Conservation (phyloP, 2,329 filamentous ascomycete species). For the Bisporella sp. region DNA sequence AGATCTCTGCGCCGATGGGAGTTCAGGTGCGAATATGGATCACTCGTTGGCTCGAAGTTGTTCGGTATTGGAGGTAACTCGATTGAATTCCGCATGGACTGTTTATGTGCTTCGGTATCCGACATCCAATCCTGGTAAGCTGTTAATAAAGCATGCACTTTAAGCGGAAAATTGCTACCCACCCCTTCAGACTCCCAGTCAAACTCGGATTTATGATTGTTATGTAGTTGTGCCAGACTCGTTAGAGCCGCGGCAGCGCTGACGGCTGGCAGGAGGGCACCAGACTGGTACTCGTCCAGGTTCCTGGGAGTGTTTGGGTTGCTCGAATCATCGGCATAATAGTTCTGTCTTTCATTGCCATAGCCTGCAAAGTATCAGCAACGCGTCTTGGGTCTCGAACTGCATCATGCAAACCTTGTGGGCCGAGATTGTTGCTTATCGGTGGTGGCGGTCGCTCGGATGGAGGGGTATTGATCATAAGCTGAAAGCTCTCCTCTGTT, state of each 20-base stretch:
- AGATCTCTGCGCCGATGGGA: slow-evolving; percentile 61
- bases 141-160: slow-evolving; percentile 3
- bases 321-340: slow-evolving; percentile 59
- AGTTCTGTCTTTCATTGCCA: slow-evolving; percentile 57
- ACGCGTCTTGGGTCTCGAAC: slow-evolving; percentile 10
- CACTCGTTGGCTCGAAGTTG: slow-evolving; percentile 50
- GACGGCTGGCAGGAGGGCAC: slow-evolving; percentile 57
- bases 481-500: slow-evolving; percentile 92
- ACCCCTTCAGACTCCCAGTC: slow-evolving; percentile 77
- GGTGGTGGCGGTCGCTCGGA: slow-evolving; percentile 31
- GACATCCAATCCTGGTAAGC: slow-evolving; percentile 59
- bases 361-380: slow-evolving; percentile 36
- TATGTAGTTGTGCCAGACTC: slow-evolving; percentile 67
- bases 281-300: slow-evolving; percentile 58
- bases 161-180: slow-evolving; percentile 29
- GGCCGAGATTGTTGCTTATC: slow-evolving; percentile 21
- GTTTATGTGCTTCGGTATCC: slow-evolving; percentile 58
- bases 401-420: slow-evolving; percentile 19
- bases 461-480: slow-evolving; percentile 92
- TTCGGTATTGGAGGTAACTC: slow-evolving; percentile 63
- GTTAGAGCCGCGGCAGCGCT: slow-evolving; percentile 67
- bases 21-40: slow-evolving; percentile 60
- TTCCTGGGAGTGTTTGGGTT: slow-evolving; percentile 62
- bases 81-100: slow-evolving; percentile 55
- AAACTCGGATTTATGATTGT: slow-evolving; percentile 65